Percentiles rank a stretch among this genome's conserved stretches.
phyloP scores from a whole-genome alignment of 164 flowering plant genomes.

The Magnolia changhungtana region DNA sequence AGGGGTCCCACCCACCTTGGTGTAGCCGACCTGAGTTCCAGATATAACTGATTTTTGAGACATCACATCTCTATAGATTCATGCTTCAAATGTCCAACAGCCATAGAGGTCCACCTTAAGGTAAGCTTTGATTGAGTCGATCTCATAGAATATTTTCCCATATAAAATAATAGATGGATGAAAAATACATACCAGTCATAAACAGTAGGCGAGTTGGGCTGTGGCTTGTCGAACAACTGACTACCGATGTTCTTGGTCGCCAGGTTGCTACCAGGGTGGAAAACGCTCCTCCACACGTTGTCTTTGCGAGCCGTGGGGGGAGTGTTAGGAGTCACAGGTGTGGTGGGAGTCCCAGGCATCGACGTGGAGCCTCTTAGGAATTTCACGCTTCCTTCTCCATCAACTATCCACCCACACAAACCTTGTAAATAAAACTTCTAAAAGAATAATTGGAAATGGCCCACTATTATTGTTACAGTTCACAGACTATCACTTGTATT shows the following conservation, averaged over 20 bases:
- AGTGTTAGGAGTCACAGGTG: constrained; percentile 61
- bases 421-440: no score
- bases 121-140: not conserved
- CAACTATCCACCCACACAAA: no score
- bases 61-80: no score
- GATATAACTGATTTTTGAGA: no score
- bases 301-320: constrained; percentile 55
- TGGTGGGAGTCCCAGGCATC: constrained; percentile 46
- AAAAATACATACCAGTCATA: constrained; percentile 69
- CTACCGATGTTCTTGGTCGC: constrained; percentile 62
- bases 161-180: not conserved
- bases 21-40: no score
- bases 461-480: no score
- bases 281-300: constrained; percentile 97
- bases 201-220: constrained; percentile 83
- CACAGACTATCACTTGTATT: no score
- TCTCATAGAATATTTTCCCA: not conserved
- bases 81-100: no score
- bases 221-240: constrained; percentile 72
- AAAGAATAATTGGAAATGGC: no score
- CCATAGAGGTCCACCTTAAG: no score
- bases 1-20: no score
- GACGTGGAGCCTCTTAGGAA: constrained; percentile 49
- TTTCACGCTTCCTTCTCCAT: constrained; percentile 28
- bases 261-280: constrained; percentile 90